Evolutionary conservation across 768 basidiomycete species (phyloP).

Genomic region (Tylopilus rubrobrunneus): DNA sequence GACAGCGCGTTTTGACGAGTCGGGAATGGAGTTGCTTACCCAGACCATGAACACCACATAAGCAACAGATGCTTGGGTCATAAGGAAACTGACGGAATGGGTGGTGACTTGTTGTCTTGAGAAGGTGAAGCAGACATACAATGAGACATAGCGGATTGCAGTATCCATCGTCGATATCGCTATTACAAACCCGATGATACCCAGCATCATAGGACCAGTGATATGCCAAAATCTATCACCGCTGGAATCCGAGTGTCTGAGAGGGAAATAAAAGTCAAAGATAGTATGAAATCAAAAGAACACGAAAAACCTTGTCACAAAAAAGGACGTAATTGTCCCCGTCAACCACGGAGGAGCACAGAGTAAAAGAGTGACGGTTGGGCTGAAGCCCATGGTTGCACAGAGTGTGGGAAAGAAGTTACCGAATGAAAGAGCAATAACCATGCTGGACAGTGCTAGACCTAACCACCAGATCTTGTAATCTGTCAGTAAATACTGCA

Average conservation of each 20-base stretch:
- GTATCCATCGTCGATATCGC: conserved; percentile 60
- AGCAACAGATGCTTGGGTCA: conserved; percentile 68
- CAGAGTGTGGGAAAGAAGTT: conserved; percentile 77
- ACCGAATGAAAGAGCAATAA: conserved; percentile 63
- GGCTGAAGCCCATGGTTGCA: conserved; percentile 62
- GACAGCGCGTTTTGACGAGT: conserved; percentile 83
- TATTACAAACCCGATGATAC: conserved; percentile 63
- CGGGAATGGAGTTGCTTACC: conserved; percentile 58
- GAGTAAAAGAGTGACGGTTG: conserved; percentile 61
- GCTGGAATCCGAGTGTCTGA: conserved; percentile 65
- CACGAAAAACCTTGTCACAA: conserved; percentile 41
- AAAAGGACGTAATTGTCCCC: conserved; percentile 55
- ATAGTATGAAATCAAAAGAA: neutral
- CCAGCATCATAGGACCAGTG: conserved; percentile 45
- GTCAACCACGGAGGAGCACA: conserved; percentile 76
- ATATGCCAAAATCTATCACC: conserved; percentile 76
- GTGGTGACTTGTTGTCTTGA: neutral
- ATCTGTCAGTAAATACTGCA: conserved; percentile 58
- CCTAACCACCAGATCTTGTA: conserved; percentile 84
- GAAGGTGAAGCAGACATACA: conserved; percentile 36
- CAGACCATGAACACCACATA: conserved; percentile 60
- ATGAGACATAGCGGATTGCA: conserved; percentile 57
- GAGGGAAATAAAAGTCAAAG: conserved; percentile 2
- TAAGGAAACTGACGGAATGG: conserved; percentile 53
- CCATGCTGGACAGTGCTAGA: conserved; percentile 52